Evolutionary conservation across 495 filamentous ascomycete genomes (phyloP).

Genomic region (Daldinia loculata): DNA sequence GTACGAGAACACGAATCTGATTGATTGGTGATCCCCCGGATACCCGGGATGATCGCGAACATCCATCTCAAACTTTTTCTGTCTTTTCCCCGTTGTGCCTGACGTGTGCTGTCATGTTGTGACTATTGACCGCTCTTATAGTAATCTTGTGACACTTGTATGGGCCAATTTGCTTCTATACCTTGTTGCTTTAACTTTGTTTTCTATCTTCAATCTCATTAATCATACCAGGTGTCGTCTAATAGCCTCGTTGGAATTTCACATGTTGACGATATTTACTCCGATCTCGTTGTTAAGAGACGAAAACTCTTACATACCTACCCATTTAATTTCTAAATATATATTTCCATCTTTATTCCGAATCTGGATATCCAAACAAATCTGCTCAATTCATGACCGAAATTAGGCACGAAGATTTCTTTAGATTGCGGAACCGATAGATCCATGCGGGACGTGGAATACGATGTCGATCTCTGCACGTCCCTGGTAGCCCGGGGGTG

Average conservation of each 20-base stretch:
- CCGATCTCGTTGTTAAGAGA: no score
- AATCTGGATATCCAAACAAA: not conserved
- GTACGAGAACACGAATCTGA: conserved; percentile 33
- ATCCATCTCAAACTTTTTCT: not conserved
- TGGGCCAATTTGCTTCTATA: not conserved
- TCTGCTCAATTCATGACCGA: not conserved
- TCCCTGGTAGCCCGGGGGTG: not conserved
- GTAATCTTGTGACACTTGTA: not conserved
- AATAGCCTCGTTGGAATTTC: no score
- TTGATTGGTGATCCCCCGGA: conserved; percentile 8
- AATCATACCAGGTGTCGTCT: no score
- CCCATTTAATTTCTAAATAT: not conserved
- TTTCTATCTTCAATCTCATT: no score
- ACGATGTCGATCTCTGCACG: conserved; percentile 3
- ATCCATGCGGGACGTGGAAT: not conserved
- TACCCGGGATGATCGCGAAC: conserved; percentile 11
- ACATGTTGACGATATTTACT: no score
- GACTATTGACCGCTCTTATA: not conserved
- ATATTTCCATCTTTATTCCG: not conserved
- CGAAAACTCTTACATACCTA: not conserved
- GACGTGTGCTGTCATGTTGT: not conserved
- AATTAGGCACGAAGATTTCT: not conserved
- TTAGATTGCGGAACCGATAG: not conserved
- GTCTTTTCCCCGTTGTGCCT: not conserved
- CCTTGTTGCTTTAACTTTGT: not conserved